Conservation (phyloP, 2,329 filamentous ascomycete genomes). For the Paracoccidioides brasiliensis region DNA sequence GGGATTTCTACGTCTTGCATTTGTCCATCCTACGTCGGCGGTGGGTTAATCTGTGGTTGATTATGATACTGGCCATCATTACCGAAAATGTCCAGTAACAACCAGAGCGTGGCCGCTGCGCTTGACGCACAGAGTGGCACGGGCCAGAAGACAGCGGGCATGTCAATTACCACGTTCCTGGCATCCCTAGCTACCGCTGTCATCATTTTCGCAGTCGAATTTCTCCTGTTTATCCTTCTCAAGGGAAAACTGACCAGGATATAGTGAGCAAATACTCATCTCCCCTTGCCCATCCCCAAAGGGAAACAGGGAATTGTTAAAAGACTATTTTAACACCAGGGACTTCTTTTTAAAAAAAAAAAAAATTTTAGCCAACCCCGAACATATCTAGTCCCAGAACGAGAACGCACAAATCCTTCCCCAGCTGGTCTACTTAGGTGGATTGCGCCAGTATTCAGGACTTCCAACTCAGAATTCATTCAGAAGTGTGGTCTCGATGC, state of each 20-base stretch:
- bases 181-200: conserved; percentile 52
- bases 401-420: conserved; percentile 66
- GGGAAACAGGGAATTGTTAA: background rate
- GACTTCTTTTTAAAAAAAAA: too few relatives aligned
- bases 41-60: background rate
- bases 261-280: conserved; percentile 46
- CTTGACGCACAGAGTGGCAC: conserved; percentile 25
- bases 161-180: conserved; percentile 42
- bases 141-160: conserved; percentile 24
- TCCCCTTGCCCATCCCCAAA: background rate
- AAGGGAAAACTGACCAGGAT: conserved; percentile 70
- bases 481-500: conserved; percentile 91
- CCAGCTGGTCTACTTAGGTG: conserved; percentile 44
- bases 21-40: background rate
- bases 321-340: conserved; percentile 4
- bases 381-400: conserved; percentile 74
- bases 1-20: background rate
- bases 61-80: background rate
- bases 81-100: conserved; percentile 12
- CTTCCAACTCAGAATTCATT: conserved; percentile 70
- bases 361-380: conserved; percentile 58
- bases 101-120: conserved; percentile 17
- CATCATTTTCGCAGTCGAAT: conserved; percentile 48
- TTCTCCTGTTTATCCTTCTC: conserved; percentile 60
- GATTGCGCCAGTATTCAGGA: conserved; percentile 49